Conservation (phyloP, 1,284 basidiomycete species). For the Apiotrichum porosum region DNA sequence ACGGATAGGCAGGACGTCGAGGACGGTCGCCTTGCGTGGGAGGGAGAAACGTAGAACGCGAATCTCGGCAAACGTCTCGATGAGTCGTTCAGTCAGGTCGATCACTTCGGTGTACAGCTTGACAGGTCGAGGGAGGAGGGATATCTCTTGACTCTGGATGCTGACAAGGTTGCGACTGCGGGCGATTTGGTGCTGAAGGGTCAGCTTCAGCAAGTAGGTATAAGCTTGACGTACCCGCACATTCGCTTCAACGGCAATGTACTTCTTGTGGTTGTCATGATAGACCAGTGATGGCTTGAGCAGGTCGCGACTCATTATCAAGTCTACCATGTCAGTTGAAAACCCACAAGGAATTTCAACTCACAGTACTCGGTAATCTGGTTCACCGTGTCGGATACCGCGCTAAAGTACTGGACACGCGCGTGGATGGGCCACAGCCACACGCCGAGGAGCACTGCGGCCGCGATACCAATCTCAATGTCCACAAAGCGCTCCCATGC, state of each 20-base stretch:
- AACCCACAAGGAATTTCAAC: no score
- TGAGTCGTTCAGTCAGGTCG: constrained; percentile 43
- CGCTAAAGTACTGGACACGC: constrained; percentile 44
- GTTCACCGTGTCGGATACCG: constrained; percentile 40
- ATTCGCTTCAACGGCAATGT: constrained; percentile 28
- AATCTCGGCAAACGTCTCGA: constrained; percentile 47
- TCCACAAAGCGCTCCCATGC: constrained; percentile 44
- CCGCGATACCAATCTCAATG: constrained; percentile 46
- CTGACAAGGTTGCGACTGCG: constrained; percentile 34
- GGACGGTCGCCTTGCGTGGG: constrained; percentile 46
- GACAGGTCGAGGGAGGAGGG: constrained; percentile 50
- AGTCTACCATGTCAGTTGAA: background rate
- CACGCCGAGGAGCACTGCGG: constrained; percentile 42
- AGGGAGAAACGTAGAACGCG: constrained; percentile 47
- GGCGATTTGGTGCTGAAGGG: constrained; percentile 25
- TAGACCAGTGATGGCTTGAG: constrained; percentile 43
- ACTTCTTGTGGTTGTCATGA: constrained; percentile 33
- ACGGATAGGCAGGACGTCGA: constrained; percentile 50
- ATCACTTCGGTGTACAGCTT: constrained; percentile 47
- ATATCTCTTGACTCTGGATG: constrained; percentile 48
- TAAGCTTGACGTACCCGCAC: constrained; percentile 21
- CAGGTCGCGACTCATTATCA: constrained; percentile 20
- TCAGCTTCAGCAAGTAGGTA: background rate
- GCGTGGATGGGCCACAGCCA: constrained; percentile 48
- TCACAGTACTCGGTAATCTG: constrained; percentile 43